These are phyloP conservation scores for Phalaenopsis equestris DNA, from an alignment of 106 monocot species.

Conservation along the genomic window DNA sequence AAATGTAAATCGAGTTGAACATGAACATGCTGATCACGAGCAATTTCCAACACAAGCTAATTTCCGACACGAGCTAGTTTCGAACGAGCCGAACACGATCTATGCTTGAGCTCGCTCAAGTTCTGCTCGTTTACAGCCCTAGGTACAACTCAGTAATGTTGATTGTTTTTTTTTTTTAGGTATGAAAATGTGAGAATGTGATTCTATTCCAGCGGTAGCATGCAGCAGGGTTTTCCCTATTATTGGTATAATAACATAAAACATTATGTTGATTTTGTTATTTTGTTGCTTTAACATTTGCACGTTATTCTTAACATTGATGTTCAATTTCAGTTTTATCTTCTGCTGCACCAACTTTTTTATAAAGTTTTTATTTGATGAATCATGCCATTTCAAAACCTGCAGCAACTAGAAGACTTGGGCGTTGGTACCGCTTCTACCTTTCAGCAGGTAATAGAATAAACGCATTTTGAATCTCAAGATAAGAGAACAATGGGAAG, in stretches of 20 bases:
- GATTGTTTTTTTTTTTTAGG: neutral
- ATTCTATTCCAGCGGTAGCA: neutral
- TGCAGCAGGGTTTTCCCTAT: neutral
- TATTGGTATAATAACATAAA: neutral
- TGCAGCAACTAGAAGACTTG: conserved; percentile 6
- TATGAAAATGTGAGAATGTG: neutral
- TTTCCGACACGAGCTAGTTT: no score
- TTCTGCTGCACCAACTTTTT: neutral
- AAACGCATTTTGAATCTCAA: neutral
- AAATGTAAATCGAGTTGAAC: no score
- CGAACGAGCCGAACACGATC: no score
- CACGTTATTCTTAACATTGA: neutral
- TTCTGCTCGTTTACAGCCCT: neutral
- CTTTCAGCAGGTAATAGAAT: conserved; percentile 7
- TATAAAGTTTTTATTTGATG: neutral
- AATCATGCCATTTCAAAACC: neutral
- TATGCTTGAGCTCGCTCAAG: no score
- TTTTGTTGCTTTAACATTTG: neutral
- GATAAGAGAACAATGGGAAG: neutral
- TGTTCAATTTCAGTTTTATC: conserved; percentile 1
- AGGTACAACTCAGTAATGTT: neutral
- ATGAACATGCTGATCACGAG: no score
- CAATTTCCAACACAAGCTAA: no score
- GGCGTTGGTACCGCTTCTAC: conserved; percentile 2
- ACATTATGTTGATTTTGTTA: neutral